phyloP scores from a whole-genome alignment of 176 grass and related monocot genomes.

The Thinopyrum elongatum region DNA sequence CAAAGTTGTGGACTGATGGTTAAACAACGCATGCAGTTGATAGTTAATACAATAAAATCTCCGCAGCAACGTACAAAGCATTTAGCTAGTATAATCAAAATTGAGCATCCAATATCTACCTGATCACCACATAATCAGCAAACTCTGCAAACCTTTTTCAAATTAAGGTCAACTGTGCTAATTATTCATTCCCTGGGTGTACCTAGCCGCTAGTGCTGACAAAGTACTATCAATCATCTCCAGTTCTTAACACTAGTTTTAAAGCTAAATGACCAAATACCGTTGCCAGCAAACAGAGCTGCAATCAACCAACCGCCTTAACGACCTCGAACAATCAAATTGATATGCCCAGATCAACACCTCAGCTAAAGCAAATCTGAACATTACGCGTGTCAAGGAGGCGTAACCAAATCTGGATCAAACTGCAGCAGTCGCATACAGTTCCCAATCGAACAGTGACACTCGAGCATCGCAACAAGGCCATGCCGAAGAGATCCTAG shows the following conservation, averaged over 20 bases:
- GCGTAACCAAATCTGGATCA: not conserved
- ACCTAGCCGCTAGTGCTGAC: not conserved
- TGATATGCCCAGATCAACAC: not conserved
- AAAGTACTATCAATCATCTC: not conserved
- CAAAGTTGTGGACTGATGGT: no score
- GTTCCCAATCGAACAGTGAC: conserved; percentile 23
- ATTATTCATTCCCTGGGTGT: not conserved
- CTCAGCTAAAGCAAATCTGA: not conserved
- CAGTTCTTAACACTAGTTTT: not conserved
- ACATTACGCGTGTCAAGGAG: not conserved
- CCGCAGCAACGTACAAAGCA: no score
- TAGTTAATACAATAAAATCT: no score
- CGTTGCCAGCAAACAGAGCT: not conserved
- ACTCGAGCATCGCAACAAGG: not conserved
- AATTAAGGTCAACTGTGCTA: not conserved
- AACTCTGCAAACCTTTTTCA: not conserved
- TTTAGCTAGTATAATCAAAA: not conserved
- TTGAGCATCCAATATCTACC: not conserved
- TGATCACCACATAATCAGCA: not conserved
- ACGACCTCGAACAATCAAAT: not conserved
- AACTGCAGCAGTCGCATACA: conserved; percentile 1
- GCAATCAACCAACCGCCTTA: not conserved
- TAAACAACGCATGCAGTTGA: no score
- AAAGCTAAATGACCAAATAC: not conserved
- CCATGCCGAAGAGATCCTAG: not conserved